Percentiles rank a stretch among this genome's conserved stretches.
phyloP scores from a whole-genome alignment of 805 yeast genomes.

The Millerozyma acaciae region DNA sequence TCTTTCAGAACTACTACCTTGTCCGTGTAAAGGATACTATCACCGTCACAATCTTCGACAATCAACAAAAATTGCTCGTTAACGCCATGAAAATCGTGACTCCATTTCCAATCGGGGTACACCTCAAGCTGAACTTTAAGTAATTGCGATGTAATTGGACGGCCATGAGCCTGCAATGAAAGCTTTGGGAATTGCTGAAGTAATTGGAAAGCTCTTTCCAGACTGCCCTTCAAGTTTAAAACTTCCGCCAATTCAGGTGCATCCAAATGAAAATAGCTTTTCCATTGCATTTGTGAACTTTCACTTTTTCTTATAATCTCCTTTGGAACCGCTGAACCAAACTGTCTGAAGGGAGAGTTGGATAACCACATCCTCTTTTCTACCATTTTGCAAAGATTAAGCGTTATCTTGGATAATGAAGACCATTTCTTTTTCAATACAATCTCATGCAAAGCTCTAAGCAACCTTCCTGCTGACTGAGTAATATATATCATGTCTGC shows the following conservation, averaged over 20 bases:
- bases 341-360: slow-evolving; percentile 83
- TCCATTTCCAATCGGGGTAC: slow-evolving; percentile 78
- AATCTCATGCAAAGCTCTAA: slow-evolving; percentile 82
- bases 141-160: slow-evolving; percentile 73
- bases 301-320: slow-evolving; percentile 75
- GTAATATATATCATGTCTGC: slow-evolving; percentile 92
- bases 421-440: slow-evolving; percentile 72
- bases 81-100: slow-evolving; percentile 54
- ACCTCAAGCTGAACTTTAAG: slow-evolving; percentile 64
- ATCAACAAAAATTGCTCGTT: slow-evolving; percentile 64
- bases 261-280: slow-evolving; percentile 63
- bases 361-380: slow-evolving; percentile 82
- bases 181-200: slow-evolving; percentile 73
- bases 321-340: slow-evolving; percentile 57
- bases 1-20: slow-evolving; percentile 47
- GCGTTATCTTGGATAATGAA: slow-evolving; percentile 47
- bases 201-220: slow-evolving; percentile 54
- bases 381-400: slow-evolving; percentile 74
- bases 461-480: slow-evolving; percentile 86
- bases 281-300: slow-evolving; percentile 79
- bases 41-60: slow-evolving; percentile 85
- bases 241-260: slow-evolving; percentile 83
- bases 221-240: slow-evolving; percentile 64
- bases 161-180: slow-evolving; percentile 53
- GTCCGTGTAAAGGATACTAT: slow-evolving; percentile 59